Conservation (phyloP, 768 basidiomycete species). For the Amanita phalloides region DNA sequence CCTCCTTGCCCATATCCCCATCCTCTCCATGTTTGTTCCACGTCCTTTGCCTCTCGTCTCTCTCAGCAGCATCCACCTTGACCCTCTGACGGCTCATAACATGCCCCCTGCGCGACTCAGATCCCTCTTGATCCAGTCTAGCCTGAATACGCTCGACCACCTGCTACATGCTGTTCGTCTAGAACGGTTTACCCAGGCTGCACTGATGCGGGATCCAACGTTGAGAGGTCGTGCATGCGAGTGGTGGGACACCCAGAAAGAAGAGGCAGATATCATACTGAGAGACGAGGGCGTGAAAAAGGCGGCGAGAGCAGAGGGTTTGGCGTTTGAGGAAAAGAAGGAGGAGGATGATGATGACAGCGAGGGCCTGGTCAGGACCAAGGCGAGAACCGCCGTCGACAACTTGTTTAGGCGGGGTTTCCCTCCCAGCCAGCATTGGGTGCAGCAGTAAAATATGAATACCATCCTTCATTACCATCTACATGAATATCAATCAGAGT, state of each 20-base stretch:
- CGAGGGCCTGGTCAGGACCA: conserved; percentile 19
- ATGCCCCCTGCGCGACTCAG: conserved; percentile 15
- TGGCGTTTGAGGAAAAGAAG: conserved; percentile 21
- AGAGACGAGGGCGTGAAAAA: conserved; percentile 35
- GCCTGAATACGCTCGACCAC: conserved; percentile 23
- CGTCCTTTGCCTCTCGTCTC: conserved; percentile 10
- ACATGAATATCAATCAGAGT: background rate
- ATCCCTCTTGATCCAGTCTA: conserved; percentile 15
- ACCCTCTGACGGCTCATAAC: conserved; percentile 7
- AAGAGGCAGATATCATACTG: conserved; percentile 39
- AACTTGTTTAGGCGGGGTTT: conserved; percentile 20
- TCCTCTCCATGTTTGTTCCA: conserved; percentile 20
- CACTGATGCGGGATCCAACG: conserved; percentile 41
- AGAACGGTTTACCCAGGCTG: conserved; percentile 44
- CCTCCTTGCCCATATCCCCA: conserved; percentile 9
- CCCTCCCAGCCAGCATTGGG: conserved; percentile 22
- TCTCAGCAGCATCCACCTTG: conserved; percentile 12
- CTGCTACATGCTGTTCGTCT: conserved; percentile 39
- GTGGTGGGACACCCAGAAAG: conserved; percentile 51
- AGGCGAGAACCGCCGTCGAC: conserved; percentile 21
- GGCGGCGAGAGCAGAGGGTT: conserved; percentile 34
- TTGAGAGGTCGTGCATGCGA: conserved; percentile 32
- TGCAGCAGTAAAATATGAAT: background rate
- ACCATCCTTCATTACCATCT: too few relatives aligned
- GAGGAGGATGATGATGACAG: conserved; percentile 1